phyloP scores from a whole-genome alignment of 2,329 filamentous ascomycete genomes.

The Pseudogymnoascus sp. region DNA sequence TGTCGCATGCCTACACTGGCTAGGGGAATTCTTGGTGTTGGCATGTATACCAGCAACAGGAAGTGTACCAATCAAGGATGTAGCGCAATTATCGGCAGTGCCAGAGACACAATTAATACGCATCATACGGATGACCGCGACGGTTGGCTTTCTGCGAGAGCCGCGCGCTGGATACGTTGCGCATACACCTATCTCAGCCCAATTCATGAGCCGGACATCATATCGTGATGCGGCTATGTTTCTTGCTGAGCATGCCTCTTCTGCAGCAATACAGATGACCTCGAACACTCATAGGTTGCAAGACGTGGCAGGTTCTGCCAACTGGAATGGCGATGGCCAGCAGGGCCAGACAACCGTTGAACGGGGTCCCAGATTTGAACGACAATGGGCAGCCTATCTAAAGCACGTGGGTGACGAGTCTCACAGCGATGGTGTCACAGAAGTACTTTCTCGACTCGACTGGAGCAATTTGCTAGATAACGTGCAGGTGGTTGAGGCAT shows the following conservation, averaged over 20 bases:
- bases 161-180: constrained; percentile 27
- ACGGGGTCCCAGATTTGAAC: constrained; percentile 22
- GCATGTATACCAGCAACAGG: constrained; percentile 34
- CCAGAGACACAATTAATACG: constrained; percentile 31
- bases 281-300: constrained; percentile 17
- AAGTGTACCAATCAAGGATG: constrained; percentile 31
- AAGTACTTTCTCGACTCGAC: constrained; percentile 23
- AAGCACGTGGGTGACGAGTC: constrained; percentile 16
- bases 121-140: constrained; percentile 28
- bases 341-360: constrained; percentile 7
- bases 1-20: constrained; percentile 34
- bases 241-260: constrained; percentile 28
- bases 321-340: background rate
- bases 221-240: constrained; percentile 33
- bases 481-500: constrained; percentile 23
- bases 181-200: constrained; percentile 32
- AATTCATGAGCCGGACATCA: constrained; percentile 28
- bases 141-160: constrained; percentile 30
- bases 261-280: constrained; percentile 29
- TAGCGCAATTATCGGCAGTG: constrained; percentile 33
- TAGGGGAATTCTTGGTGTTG: constrained; percentile 36
- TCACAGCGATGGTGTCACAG: constrained; percentile 16
- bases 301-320: background rate
- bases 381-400: constrained; percentile 29
- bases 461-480: constrained; percentile 21